Percentiles rank a stretch among this genome's conserved stretches.
phyloP scores from a whole-genome alignment of 1,139 yeast genomes.

The Magnusiomyces fungicola region DNA sequence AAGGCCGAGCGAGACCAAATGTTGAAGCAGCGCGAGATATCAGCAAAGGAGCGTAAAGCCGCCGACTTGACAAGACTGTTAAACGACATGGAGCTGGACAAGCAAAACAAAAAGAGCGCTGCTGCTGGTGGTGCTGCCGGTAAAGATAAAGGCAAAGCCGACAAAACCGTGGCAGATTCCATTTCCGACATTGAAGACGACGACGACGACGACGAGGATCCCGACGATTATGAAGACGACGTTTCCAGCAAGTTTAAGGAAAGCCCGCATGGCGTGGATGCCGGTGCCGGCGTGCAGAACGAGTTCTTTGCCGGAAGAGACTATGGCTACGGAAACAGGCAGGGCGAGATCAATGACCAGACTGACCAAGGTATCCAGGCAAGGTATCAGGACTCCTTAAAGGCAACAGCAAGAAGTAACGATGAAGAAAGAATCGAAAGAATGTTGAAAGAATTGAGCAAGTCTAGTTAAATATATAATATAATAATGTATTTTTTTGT shows the following conservation, averaged over 20 bases:
- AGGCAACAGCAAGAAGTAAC: slow-evolving; percentile 18
- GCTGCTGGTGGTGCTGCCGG: neutral
- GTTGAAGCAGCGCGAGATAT: slow-evolving; percentile 65
- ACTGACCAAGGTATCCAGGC: slow-evolving; percentile 53
- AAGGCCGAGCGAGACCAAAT: slow-evolving; percentile 82
- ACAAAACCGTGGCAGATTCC: slow-evolving; percentile 43
- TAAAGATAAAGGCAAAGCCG: slow-evolving; percentile 2
- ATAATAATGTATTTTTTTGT: too few species aligned
- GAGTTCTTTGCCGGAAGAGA: slow-evolving; percentile 41
- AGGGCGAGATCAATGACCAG: slow-evolving; percentile 48
- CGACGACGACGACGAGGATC: slow-evolving; percentile 39
- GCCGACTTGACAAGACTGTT: slow-evolving; percentile 63
- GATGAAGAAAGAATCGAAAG: slow-evolving; percentile 15
- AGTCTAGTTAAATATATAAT: neutral
- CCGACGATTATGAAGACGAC: slow-evolving; percentile 34
- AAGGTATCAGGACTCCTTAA: slow-evolving; percentile 58
- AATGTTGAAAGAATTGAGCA: slow-evolving; percentile 4
- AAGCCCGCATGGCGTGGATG: neutral
- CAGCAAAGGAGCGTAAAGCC: slow-evolving; percentile 65
- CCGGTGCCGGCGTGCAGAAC: neutral
- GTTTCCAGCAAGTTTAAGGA: slow-evolving; percentile 28
- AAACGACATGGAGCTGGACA: slow-evolving; percentile 67
- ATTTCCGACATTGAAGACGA: slow-evolving; percentile 55
- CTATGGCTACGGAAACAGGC: slow-evolving; percentile 62
- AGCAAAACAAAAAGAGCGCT: slow-evolving; percentile 18